phyloP scores from a whole-genome alignment of 1,139 yeast genomes.

The Geotrichum histeridarum region DNA sequence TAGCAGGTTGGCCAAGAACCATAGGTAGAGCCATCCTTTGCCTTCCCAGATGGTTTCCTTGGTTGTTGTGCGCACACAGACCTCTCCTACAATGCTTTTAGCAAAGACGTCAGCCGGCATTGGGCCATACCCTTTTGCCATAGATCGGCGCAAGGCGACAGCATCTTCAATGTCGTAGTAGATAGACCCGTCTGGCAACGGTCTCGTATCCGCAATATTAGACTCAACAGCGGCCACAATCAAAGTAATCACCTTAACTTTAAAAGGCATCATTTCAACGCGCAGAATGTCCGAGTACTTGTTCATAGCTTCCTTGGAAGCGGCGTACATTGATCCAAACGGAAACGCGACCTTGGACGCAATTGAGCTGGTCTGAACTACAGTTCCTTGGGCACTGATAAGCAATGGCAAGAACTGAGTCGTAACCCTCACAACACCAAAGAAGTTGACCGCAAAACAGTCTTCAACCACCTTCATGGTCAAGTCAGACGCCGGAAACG shows the following conservation, averaged over 20 bases:
- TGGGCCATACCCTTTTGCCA: constrained; percentile 60
- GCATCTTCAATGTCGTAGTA: constrained; percentile 48
- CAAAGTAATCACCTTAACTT: constrained; percentile 63
- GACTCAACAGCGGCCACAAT: constrained; percentile 67
- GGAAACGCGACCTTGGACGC: constrained; percentile 70
- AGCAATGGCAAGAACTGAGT: constrained; percentile 55
- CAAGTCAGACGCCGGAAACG: constrained; percentile 66
- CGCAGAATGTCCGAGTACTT: constrained; percentile 60
- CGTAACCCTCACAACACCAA: constrained; percentile 60
- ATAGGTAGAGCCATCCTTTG: constrained; percentile 22
- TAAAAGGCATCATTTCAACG: constrained; percentile 67
- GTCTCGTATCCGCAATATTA: constrained; percentile 53
- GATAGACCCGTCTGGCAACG: constrained; percentile 52
- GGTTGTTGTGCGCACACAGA: constrained; percentile 40
- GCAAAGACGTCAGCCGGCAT: constrained; percentile 57
- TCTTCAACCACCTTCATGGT: constrained; percentile 51
- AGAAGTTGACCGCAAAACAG: constrained; percentile 63
- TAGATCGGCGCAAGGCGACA: constrained; percentile 49
- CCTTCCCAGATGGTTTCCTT: constrained; percentile 55
- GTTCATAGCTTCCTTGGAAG: constrained; percentile 73
- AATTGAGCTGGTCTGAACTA: constrained; percentile 71
- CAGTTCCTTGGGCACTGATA: constrained; percentile 63
- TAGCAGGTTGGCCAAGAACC: no score
- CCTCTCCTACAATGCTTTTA: constrained; percentile 48
- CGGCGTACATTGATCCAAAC: constrained; percentile 59